Evolutionary conservation across 2,329 filamentous ascomycete species (phyloP), one percentile per base, ranked within the genome.

Genomic region (Aschersonia sp.): DNA sequence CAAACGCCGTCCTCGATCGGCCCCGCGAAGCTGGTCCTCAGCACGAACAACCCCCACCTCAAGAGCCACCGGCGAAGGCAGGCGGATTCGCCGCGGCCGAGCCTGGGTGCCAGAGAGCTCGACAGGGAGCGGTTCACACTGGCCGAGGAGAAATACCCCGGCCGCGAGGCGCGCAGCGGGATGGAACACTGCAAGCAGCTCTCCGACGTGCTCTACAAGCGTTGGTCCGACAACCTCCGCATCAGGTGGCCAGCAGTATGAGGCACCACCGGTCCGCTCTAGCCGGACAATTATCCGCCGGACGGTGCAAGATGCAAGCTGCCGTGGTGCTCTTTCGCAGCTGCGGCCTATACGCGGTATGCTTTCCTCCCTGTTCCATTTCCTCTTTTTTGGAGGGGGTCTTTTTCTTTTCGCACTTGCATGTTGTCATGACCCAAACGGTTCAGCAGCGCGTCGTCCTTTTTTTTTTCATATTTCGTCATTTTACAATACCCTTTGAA

Each of bases 131-230:
- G 68, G 56, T 60, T 67, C 30, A 63, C 65, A 2, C 53, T 76
- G 1, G 54, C 77, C 8, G 70, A 75, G 54, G 64, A 70, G 12
- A 76, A 71, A 55, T 78, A 75, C 47, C 76, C 76, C 1, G 75
- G 75, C 1, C 70, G 72, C 40, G 68, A 73, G 46, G 59, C 73
- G 2, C 65, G 67, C 44, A 75, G 80, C 1, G 90, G 88, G 2
- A 90, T 96, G 86, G 89, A 96, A 64, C 90, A 96, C 65, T 85
- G 84, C 54, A 87, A 87, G 59, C 80, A 94, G 60, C 72, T 97
- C 39, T 87, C 86, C 1, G 88, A 96, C 62, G 86, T 94, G 22
- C 75, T 98, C 22, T 97, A 96, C 66, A 79, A 82, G 12, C 78
- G 90, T 42, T 98, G 92, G 92, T 80, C 83, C 3, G 86, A 94